Evolutionary conservation across 1,284 basidiomycete genomes (phyloP), one percentile per base, ranked within the genome.

Genomic region (Leccinum solheimii): DNA sequence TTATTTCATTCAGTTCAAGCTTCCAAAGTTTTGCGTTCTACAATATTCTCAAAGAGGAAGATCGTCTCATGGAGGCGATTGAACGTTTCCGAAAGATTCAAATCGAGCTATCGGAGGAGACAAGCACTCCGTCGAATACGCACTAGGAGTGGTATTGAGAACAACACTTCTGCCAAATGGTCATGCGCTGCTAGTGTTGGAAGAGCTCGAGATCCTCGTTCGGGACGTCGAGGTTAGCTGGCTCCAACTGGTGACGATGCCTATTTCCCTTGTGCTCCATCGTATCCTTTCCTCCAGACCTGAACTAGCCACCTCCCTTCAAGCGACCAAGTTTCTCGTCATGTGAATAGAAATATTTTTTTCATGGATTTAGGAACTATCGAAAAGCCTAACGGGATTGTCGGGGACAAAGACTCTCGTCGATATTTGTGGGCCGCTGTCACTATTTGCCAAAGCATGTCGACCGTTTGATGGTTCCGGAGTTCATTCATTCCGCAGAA

Each of bases 401-500:
- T 14, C 27, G 3, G 69, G 66, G 73, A 75, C 16, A 48, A 64
- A 14, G 55, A 48, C 16, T n/a, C 16, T n/a, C 72, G 69, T 59
- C 57, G 55, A 8, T 71, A 70, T 5, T 57, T 78, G 23, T 75
- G 73, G 56, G 72, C 75, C 27, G 71, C 75, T 48, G 78, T 77
- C 0, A 70, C 72, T 3, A 75, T 74, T 10, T 83, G 81, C 65
- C 71, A 76, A 16, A 68, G 71, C 3, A 82, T 61, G 76, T 79
- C 5, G 76, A 74, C 53, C 26, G 59, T 3, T 34, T 60, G 2
- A 62, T 72, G 58, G 32, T 72, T 0, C 3, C 8, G 9, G 21
- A 21, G 1, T 62, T 78, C 0, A 60, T 78, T 7, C 19, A 32
- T 19, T 69, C 68, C 9, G 40, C 59, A 0, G 63, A 62, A n/a